A percentile compares a stretch with the other conserved stretches of the same genome.
Conservation (phyloP, 768 basidiomycete genomes). For the Sporobolomyces phaffii region DNA sequence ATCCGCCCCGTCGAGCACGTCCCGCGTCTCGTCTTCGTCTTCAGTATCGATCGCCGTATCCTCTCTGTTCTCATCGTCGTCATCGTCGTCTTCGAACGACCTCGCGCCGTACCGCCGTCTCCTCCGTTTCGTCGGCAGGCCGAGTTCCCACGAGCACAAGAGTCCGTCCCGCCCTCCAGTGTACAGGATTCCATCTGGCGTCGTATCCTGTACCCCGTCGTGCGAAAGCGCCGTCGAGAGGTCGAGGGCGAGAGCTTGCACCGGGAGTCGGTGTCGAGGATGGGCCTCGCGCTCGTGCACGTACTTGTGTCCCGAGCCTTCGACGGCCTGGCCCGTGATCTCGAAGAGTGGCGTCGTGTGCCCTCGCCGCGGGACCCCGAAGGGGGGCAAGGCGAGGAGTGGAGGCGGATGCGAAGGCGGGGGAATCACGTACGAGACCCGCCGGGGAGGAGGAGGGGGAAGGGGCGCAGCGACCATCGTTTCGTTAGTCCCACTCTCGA, state of each 20-base stretch:
- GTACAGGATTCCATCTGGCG: constrained; percentile 40
- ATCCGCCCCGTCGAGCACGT: background rate
- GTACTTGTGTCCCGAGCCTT: constrained; percentile 1
- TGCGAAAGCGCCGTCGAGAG: constrained; percentile 31
- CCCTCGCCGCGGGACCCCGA: background rate
- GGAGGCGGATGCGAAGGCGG: constrained; percentile 21
- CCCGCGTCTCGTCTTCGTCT: constrained; percentile 27
- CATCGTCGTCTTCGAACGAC: constrained; percentile 12
- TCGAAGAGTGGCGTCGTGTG: constrained; percentile 17
- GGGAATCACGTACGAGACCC: constrained; percentile 35
- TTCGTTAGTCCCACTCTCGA: no score
- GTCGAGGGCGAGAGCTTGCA: constrained; percentile 41
- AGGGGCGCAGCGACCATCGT: constrained; percentile 21
- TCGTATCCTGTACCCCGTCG: constrained; percentile 17
- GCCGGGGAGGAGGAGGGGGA: constrained; percentile 16
- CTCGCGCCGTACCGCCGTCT: constrained; percentile 4
- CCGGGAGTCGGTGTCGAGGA: constrained; percentile 38
- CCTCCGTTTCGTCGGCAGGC: constrained; percentile 32
- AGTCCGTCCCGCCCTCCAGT: constrained; percentile 42
- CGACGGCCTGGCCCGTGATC: background rate
- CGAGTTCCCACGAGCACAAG: constrained; percentile 41
- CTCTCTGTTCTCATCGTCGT: background rate
- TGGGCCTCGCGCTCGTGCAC: constrained; percentile 11
- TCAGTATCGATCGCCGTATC: constrained; percentile 8
- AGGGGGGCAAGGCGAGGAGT: constrained; percentile 28